phyloP scores from a whole-genome alignment of 495 filamentous ascomycete genomes.

The Aspergillus carlsbadensis region DNA sequence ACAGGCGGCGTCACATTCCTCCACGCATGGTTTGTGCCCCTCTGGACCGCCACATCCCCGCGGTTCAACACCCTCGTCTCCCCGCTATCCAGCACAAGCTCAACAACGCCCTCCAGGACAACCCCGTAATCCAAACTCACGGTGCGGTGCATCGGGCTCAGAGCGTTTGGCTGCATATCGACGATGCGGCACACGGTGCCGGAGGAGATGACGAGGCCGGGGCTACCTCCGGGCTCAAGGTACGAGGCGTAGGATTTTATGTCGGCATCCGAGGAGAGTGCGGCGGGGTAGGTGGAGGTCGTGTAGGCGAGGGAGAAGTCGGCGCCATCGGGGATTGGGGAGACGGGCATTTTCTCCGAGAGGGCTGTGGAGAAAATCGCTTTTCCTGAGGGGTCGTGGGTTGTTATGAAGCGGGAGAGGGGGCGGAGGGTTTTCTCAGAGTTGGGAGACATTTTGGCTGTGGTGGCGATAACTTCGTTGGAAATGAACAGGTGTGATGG shows the following conservation, averaged over 20 bases:
- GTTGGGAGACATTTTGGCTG: slow-evolving; percentile 7
- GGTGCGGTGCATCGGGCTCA: slow-evolving; percentile 69
- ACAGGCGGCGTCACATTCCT: slow-evolving; percentile 35
- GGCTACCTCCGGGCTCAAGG: slow-evolving; percentile 35
- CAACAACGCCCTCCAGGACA: slow-evolving; percentile 68
- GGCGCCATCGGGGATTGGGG: slow-evolving; percentile 26
- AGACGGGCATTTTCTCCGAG: slow-evolving; percentile 21
- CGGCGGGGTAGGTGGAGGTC: slow-evolving; percentile 53
- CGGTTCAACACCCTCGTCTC: slow-evolving; percentile 62
- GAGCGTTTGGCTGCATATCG: slow-evolving; percentile 62
- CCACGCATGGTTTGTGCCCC: slow-evolving; percentile 48
- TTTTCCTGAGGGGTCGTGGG: slow-evolving; percentile 30
- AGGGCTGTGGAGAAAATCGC: slow-evolving; percentile 35
- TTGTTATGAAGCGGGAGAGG: slow-evolving; percentile 41
- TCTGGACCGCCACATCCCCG: slow-evolving; percentile 67
- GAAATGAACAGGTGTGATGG: no score
- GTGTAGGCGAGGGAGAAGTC: slow-evolving; percentile 44
- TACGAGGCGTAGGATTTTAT: slow-evolving; percentile 31
- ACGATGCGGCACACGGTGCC: slow-evolving; percentile 54
- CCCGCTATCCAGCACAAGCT: slow-evolving; percentile 68
- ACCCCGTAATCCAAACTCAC: slow-evolving; percentile 71
- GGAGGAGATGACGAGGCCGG: slow-evolving; percentile 48
- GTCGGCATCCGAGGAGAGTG: slow-evolving; percentile 50
- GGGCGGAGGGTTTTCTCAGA: slow-evolving; percentile 28
- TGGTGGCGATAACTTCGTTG: neutral